Evolutionary conservation across 2,329 filamentous ascomycete genomes (phyloP), one percentile per base, ranked within the genome.

Genomic region (Colletotrichum caudatum): DNA sequence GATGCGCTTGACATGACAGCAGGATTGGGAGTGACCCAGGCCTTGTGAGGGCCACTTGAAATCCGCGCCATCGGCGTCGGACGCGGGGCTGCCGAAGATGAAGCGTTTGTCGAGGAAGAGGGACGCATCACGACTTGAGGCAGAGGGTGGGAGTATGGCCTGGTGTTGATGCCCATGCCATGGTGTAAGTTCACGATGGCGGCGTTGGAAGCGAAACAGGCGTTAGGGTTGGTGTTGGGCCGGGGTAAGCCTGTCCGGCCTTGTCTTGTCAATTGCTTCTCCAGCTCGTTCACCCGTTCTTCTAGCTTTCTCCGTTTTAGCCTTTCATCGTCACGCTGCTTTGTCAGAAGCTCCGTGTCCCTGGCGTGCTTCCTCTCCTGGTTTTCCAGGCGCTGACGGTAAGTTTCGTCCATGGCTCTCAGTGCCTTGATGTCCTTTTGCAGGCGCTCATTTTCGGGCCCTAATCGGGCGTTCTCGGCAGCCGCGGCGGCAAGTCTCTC

Each of bases 351-450:
- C 3, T 77, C 71, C 12, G 80, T 75, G 39, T 78, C 76, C 20
- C 81, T 78, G 18, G 79, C 77, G 23, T 82, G 79, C 12, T 74
- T 75, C 60, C 77, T 78, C 8, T 81, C 77, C 57, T 82, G 80
- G 39, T 82, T 81, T 33, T 79, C 75, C 16, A 84, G 70, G 1
- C 82, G 78, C 12, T 76, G 69, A 61, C 83, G 79, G 65, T 84
- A 84, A 2, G 81, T 84, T 66, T 80, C 77, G 50, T 83, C 81
- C 65, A 77, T 78, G n/a, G 78, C 81, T 64, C 82, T 79, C n/a
- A 84, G 71, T 20, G 80, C 78, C 20, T 77, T 72, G 16, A 84
- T 76, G 29, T 78, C 78, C 66, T 75, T 81, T 37, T 74, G 78
- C 23, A 81, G 75, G n/a, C 75, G 75, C 4, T 78, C 79, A 39